Evolutionary conservation across 2,329 filamentous ascomycete genomes (phyloP).

Genomic region (Cryoendolithus antarcticus): DNA sequence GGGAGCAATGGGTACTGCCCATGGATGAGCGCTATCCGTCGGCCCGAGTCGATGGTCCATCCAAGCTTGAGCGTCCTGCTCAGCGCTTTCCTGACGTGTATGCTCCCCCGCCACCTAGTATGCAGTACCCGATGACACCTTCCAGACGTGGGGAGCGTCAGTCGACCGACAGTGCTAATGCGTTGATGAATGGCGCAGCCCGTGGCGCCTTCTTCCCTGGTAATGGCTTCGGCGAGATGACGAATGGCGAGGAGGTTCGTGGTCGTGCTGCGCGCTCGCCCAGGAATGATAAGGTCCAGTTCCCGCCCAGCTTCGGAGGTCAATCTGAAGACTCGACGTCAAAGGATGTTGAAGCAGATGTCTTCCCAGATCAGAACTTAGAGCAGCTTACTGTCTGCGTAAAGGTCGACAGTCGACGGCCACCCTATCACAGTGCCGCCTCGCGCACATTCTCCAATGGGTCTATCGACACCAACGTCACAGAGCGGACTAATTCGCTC

Average conservation of each 20-base stretch:
- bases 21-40: constrained; percentile 58
- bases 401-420: constrained; percentile 19
- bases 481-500: constrained; percentile 34
- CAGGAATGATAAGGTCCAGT: constrained; percentile 4
- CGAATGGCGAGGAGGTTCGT: constrained; percentile 17
- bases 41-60: constrained; percentile 62
- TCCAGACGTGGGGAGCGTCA: constrained; percentile 1
- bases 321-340: constrained; percentile 7
- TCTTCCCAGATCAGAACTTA: constrained; percentile 42
- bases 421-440: constrained; percentile 28
- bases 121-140: background rate
- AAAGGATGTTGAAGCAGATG: constrained; percentile 24
- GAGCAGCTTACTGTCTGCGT: constrained; percentile 42
- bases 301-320: constrained; percentile 19
- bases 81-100: constrained; percentile 4
- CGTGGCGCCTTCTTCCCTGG: constrained; percentile 12
- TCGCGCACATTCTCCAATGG: constrained; percentile 44
- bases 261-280: constrained; percentile 11
- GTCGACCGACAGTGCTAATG: constrained; percentile 4
- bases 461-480: constrained; percentile 41
- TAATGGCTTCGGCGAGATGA: constrained; percentile 9
- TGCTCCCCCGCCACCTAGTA: background rate
- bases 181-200: constrained; percentile 15
- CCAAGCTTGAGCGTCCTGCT: constrained; percentile 30
- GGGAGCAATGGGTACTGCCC: constrained; percentile 68